phyloP scores from a whole-genome alignment of 2,329 filamentous ascomycete genomes.

The Immersiporthe knoxdaviesiana region DNA sequence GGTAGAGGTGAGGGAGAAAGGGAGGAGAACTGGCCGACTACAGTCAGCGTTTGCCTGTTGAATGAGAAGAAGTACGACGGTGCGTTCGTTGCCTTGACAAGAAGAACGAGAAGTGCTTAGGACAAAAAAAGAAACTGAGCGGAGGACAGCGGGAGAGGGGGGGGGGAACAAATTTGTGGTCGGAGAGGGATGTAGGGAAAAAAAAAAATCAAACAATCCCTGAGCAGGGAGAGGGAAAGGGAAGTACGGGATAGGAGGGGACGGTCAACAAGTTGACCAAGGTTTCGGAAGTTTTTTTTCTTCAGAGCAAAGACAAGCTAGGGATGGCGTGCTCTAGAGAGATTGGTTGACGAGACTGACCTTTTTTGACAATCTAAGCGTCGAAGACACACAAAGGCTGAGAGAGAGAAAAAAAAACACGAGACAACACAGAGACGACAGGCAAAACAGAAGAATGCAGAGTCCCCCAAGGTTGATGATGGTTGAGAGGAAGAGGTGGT shows the following conservation, averaged over 20 bases:
- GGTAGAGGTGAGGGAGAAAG: neutral
- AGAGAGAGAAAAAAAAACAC: neutral
- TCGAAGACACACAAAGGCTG: slow-evolving; percentile 4
- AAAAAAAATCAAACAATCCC: neutral
- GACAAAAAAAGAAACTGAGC: neutral
- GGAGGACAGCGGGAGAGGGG: neutral
- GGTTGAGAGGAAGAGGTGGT: slow-evolving; percentile 22
- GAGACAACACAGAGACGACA: neutral
- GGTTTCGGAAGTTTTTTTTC: slow-evolving; percentile 15
- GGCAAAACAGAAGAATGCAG: neutral
- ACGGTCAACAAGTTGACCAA: slow-evolving; percentile 6
- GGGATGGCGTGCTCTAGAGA: slow-evolving; percentile 10
- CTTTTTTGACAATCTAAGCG: slow-evolving; percentile 2
- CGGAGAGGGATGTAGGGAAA: slow-evolving; percentile 1
- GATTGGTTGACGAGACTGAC: neutral
- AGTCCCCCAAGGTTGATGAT: neutral
- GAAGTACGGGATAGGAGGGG: slow-evolving; percentile 15
- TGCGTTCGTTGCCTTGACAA: neutral
- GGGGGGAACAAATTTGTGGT: neutral
- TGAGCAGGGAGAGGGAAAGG: neutral
- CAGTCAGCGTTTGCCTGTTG: neutral
- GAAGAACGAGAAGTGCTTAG: neutral
- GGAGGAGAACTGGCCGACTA: slow-evolving; percentile 9
- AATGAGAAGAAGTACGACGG: neutral
- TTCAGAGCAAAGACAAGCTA: slow-evolving; percentile 10